These are phyloP conservation scores for Talaromyces sp. DNA, from an alignment of 2,329 filamentous ascomycete species.

Conservation along the genomic window DNA sequence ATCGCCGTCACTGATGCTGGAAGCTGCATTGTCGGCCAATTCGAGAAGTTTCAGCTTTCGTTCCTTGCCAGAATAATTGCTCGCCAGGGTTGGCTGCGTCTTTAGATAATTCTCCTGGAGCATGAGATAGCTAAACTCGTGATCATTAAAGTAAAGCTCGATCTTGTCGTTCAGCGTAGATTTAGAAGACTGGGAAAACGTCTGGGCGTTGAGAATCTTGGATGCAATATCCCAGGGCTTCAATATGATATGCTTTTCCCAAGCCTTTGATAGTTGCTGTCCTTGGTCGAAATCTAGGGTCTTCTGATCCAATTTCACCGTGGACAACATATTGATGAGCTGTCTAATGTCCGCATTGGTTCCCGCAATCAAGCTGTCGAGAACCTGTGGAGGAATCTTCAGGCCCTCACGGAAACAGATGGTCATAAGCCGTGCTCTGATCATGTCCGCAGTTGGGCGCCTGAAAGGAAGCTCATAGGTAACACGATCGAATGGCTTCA, in stretches of 20 bases:
- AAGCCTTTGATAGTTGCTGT: conserved; percentile 93
- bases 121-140: conserved; percentile 97
- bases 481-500: conserved; percentile 93
- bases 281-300: conserved; percentile 79
- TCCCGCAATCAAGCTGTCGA: conserved; percentile 92
- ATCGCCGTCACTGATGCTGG: conserved; percentile 96
- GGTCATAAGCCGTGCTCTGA: conserved; percentile 87
- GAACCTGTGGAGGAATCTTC: conserved; percentile 75
- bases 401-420: conserved; percentile 90
- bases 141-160: conserved; percentile 98
- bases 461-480: conserved; percentile 83
- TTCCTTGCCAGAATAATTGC: conserved; percentile 62
- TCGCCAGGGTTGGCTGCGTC: conserved; percentile 68
- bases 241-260: conserved; percentile 95
- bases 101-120: conserved; percentile 96
- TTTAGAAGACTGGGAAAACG: conserved; percentile 81
- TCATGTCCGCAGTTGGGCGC: conserved; percentile 84
- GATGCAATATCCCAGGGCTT: conserved; percentile 98
- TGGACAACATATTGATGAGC: conserved; percentile 97
- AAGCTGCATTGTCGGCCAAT: conserved; percentile 79
- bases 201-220: conserved; percentile 82
- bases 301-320: conserved; percentile 80
- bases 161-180: conserved; percentile 94
- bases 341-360: conserved; percentile 94
- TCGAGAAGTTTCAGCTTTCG: conserved; percentile 79